phyloP scores from a whole-genome alignment of 108 stramenopile genomes.

The Craspedostauros australis region DNA sequence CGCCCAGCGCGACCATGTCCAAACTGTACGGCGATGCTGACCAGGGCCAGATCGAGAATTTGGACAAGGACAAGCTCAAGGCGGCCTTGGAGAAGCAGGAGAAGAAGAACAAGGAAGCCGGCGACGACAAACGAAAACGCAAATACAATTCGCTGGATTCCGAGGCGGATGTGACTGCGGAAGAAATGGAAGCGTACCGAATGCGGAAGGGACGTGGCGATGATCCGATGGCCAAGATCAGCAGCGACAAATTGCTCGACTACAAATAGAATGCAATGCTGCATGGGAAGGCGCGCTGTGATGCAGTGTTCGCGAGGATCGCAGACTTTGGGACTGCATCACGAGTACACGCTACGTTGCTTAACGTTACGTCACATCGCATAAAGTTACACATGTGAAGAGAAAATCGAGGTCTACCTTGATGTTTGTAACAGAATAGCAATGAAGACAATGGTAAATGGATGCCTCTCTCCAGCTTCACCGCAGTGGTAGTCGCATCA shows the following conservation, averaged over 20 bases:
- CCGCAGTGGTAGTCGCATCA: no score
- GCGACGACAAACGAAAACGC: conserved; percentile 46
- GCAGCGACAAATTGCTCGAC: conserved; percentile 63
- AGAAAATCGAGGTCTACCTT: no score
- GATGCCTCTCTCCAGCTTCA: no score
- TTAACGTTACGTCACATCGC: no score
- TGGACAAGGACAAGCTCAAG: conserved; percentile 79
- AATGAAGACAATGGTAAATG: no score
- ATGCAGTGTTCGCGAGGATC: no score
- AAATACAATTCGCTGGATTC: conserved; percentile 86
- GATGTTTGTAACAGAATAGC: no score
- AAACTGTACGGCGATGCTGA: conserved; percentile 87
- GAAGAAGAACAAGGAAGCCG: conserved; percentile 22
- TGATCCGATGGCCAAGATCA: conserved; percentile 87
- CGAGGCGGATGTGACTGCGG: conserved; percentile 87
- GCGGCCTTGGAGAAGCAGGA: conserved; percentile 58
- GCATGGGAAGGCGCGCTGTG: no score
- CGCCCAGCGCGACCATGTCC: conserved; percentile 48
- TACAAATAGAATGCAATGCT: conserved; percentile 42
- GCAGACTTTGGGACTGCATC: no score
- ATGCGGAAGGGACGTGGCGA: conserved; percentile 60
- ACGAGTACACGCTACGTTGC: no score
- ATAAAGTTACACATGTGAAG: no score
- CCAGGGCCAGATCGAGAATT: conserved; percentile 38
- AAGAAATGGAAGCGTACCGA: conserved; percentile 97